Evolutionary conservation across 768 basidiomycete genomes (phyloP).

Genomic region (Phaffia australis): DNA sequence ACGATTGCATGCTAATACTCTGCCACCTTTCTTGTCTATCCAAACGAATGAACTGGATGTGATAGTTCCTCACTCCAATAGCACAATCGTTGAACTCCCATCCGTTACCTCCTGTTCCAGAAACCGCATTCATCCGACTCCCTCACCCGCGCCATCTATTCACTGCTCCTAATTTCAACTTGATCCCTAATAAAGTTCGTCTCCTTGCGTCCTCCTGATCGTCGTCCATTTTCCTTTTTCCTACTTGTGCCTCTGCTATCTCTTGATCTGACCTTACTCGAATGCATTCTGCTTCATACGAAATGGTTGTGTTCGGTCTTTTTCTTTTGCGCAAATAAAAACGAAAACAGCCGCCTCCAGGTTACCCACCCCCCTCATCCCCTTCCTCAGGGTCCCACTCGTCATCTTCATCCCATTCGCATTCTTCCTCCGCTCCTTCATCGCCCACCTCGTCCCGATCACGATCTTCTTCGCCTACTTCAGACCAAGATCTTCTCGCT

Average conservation of each 20-base stretch:
- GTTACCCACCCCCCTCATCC: background rate
- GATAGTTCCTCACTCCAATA: conserved; percentile 39
- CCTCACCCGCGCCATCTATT: conserved; percentile 39
- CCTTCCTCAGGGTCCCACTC: background rate
- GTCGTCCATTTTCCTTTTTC: background rate
- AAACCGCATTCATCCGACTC: conserved; percentile 39
- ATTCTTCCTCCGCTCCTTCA: background rate
- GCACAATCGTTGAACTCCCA: conserved; percentile 40
- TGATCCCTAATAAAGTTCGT: conserved; percentile 34
- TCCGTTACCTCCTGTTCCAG: conserved; percentile 40
- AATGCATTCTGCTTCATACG: background rate
- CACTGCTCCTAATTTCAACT: conserved; percentile 40
- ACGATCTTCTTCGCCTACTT: background rate
- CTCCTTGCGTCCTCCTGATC: background rate
- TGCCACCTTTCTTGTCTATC: background rate
- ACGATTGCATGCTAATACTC: background rate
- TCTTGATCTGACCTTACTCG: background rate
- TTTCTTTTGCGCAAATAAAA: background rate
- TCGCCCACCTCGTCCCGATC: background rate
- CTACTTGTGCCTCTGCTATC: background rate
- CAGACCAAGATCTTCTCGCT: background rate
- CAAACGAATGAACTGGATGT: background rate
- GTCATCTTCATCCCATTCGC: conserved; percentile 18
- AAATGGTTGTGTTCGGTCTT: background rate
- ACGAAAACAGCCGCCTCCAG: conserved; percentile 2